Base-by-base conservation (phyloP, 2,329 filamentous ascomycete species). In the Myriangium duriaei region DNA sequence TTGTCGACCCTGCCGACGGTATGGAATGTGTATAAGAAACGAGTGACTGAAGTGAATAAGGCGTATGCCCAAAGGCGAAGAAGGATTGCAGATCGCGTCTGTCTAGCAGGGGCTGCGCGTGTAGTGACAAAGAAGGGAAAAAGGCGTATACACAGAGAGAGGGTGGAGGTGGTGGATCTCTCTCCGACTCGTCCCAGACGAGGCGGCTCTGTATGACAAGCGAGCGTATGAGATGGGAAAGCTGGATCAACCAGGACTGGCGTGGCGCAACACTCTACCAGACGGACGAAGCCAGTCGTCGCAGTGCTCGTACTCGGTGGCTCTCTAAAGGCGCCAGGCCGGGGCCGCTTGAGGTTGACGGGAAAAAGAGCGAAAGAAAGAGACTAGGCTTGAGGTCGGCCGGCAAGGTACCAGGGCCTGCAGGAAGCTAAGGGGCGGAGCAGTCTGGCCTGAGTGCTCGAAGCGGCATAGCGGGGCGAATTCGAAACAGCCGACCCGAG, bases 211-310 rank as follows among this genome's bases (percentile, higher is more conserved):
- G n/a, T 34, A 11, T 18, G 30, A 7, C 11, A 6, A 31, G 30
- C 30, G 30, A 31, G 30, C 30, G 30, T 11, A 13, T 14, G 7
- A 11, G 30, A 31, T 10, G 6, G 30, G 30, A 12, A 11, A 14
- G 7, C 13, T 11, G 30, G 30, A 11, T 11, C 11, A 14, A 31
- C 13, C 11, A 31, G 13, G 30, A 31, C 36, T 12, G 14, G 17
- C 36, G 11, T 24, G 36, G n/a, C 17, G 36, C 36, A 39, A 39
- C n/a, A n/a, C 32, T 39, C 21, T 33, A 12, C 36, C 36, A 32
- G 36, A 33, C 36, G 32, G 36, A 30, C 36, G 30, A 39, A 39
- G 36, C 36, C 36, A 39, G 36, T 30, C 36, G 36, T 30, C 30
- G 36, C 32, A 19, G 36, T 28, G 7, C 7, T 26, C 21, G 21